These are phyloP conservation scores for Rostrohypoxylon terebratum DNA, from an alignment of 495 filamentous ascomycete genomes.

Conservation along the genomic window DNA sequence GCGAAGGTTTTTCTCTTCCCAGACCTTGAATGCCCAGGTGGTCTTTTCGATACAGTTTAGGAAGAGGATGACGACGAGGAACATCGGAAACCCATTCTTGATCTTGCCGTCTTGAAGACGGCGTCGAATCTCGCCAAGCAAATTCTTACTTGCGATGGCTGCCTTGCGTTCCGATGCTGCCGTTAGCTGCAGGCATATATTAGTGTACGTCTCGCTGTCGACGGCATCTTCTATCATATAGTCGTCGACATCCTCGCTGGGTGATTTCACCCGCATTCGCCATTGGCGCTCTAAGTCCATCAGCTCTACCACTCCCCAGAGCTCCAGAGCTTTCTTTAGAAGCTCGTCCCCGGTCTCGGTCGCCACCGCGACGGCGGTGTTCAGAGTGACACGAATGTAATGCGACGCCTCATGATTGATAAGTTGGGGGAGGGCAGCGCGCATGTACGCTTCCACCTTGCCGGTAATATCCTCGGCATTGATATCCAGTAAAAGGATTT, in stretches of 20 bases:
- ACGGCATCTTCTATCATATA: slow-evolving; percentile 55
- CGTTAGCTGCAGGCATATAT: slow-evolving; percentile 75
- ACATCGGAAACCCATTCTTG: slow-evolving; percentile 76
- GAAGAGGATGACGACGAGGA: slow-evolving; percentile 77
- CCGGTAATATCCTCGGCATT: slow-evolving; percentile 74
- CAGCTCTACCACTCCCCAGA: slow-evolving; percentile 82
- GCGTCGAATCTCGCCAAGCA: slow-evolving; percentile 81
- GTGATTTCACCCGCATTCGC: slow-evolving; percentile 64
- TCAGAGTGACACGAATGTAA: slow-evolving; percentile 75
- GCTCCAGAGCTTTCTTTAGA: slow-evolving; percentile 73
- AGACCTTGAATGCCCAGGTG: slow-evolving; percentile 82
- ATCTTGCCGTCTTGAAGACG: slow-evolving; percentile 78
- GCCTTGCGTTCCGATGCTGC: slow-evolving; percentile 81
- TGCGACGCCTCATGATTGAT: slow-evolving; percentile 73
- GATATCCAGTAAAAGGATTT: slow-evolving; percentile 68
- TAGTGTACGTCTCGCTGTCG: slow-evolving; percentile 59
- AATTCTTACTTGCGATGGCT: slow-evolving; percentile 69
- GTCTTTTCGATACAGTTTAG: slow-evolving; percentile 85
- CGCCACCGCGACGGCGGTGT: slow-evolving; percentile 67
- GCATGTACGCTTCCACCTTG: slow-evolving; percentile 78
- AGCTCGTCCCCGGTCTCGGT: slow-evolving; percentile 70
- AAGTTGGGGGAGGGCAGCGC: slow-evolving; percentile 69
- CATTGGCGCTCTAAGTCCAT: slow-evolving; percentile 76
- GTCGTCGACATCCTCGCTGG: slow-evolving; percentile 44
- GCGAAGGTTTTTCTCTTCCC: slow-evolving; percentile 70